Percentiles rank a stretch among this genome's conserved stretches.
Evolutionary conservation across 192 early-diverging fungal genomes (phyloP).

Genomic region (Gaertneriomyces semiglobifer): DNA sequence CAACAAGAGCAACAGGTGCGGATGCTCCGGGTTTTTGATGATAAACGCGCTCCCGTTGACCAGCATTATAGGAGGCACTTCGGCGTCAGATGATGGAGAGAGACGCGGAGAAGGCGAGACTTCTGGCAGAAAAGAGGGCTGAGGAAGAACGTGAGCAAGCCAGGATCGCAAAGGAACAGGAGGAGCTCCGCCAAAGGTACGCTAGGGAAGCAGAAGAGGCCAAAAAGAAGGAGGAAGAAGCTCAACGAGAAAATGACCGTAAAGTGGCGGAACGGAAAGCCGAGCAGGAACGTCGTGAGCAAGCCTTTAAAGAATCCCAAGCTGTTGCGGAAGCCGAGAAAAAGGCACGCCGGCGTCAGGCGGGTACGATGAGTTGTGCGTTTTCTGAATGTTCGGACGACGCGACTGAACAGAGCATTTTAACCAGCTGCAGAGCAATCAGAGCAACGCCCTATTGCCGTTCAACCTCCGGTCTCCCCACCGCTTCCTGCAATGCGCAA

Average conservation of each 20-base stretch:
- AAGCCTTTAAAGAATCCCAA: conserved; percentile 7
- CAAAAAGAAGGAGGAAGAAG: conserved; percentile 27
- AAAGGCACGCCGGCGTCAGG: background rate
- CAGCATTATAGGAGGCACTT: conserved; percentile 23
- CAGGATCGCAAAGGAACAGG: conserved; percentile 36
- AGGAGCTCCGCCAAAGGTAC: conserved; percentile 28
- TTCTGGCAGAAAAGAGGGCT: conserved; percentile 12
- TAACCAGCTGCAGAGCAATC: background rate
- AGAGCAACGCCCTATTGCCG: background rate
- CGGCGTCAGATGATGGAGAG: conserved; percentile 37
- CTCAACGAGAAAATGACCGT: background rate
- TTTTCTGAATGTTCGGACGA: too few relatives aligned
- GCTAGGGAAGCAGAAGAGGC: conserved; percentile 35
- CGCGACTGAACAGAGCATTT: background rate
- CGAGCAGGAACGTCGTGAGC: conserved; percentile 17
- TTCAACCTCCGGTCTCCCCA: background rate
- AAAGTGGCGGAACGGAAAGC: conserved; percentile 7
- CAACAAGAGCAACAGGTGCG: conserved; percentile 36
- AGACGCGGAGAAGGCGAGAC: conserved; percentile 29
- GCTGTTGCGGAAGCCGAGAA: conserved; percentile 4
- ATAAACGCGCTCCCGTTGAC: background rate
- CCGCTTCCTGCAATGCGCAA: background rate
- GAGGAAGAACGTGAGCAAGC: conserved; percentile 38
- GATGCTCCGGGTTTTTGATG: background rate
- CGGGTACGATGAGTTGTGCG: too few relatives aligned